Base-by-base conservation (phyloP, 192 early-diverging fungal species). In the Podila horticola region DNA sequence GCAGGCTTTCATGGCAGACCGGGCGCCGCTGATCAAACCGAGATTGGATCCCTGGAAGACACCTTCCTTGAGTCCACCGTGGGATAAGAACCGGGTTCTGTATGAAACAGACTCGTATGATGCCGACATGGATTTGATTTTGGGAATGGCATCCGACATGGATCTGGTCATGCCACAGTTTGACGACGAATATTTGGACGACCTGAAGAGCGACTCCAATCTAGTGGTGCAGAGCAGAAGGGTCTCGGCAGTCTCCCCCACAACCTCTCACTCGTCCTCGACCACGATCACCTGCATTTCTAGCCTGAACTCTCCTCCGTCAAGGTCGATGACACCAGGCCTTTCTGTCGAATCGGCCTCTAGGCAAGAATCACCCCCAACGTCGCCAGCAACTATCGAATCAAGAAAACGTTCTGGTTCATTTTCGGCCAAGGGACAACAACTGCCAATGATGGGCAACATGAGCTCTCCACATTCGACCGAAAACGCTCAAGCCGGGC, bases 121-220 rank as follows among this genome's bases (percentile, higher is more conserved):
- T 28, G 66, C 60, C 4, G 75, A 79, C 34, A 72, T 79, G 75
- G 50, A 60, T 19, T 34, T 65, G 59, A 79, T 79, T 29, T 65
- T 79, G 10, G 75, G 75, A 4, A 79, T 79, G 69, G 61, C 75
- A 1, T 79, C 75, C 8, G 75, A 79, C 29, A 72, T 68, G 70
- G 75, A 79, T 12, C 58, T 79, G 3, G 66, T 72, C 17, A 79
- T 79, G 61, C 75, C 75, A 15, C 29, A 67, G 26, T 79, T 79
- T 41, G 75, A 79, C 51, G 70, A 79, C 52, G 66, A 49, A 1
- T 71, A 79, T 63, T 33, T 79, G 12, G 49, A 72, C 4, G 75
- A 79, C n/a, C 33, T 67, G n/a, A 64, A 67, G 51, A 68, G n/a
- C 34, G 70, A 69, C 20, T 22, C 38, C 1, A 60, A 20, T n/a